These are phyloP conservation scores for Leucocoprinus leucothites DNA, from an alignment of 768 basidiomycete species.

Conservation along the genomic window DNA sequence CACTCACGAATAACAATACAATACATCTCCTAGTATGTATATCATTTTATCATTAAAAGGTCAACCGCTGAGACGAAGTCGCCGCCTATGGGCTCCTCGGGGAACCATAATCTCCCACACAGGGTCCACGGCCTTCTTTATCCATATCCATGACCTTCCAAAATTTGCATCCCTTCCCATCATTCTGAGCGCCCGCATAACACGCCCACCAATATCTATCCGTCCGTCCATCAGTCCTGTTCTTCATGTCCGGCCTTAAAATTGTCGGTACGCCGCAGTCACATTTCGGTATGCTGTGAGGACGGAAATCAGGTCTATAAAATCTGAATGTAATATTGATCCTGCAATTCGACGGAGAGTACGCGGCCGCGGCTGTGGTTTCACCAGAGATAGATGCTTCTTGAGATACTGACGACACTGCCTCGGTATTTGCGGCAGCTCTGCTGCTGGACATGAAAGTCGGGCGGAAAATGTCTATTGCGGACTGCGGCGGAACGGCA, in stretches of 20 bases:
- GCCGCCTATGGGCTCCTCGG: neutral
- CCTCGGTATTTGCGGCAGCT: conserved; percentile 29
- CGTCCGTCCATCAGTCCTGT: conserved; percentile 47
- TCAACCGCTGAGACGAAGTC: neutral
- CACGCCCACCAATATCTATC: conserved; percentile 81
- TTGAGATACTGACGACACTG: neutral
- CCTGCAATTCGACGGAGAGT: conserved; percentile 53
- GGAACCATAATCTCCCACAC: conserved; percentile 19
- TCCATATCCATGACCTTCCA: conserved; percentile 74
- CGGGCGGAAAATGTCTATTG: conserved; percentile 73
- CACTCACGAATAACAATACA: too few species aligned
- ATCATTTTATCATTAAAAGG: neutral
- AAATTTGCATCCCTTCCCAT: conserved; percentile 76
- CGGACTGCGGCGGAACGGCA: conserved; percentile 65
- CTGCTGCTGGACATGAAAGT: conserved; percentile 14
- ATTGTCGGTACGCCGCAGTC: conserved; percentile 71
- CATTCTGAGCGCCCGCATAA: conserved; percentile 77
- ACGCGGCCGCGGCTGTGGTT: neutral
- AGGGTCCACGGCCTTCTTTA: conserved; percentile 61
- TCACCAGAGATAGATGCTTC: neutral
- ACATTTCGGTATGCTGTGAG: conserved; percentile 65
- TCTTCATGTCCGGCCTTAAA: conserved; percentile 78
- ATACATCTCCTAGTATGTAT: neutral
- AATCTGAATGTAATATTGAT: conserved; percentile 89
- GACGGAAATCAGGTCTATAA: conserved; percentile 77